Base-by-base conservation (phyloP, 495 filamentous ascomycete genomes). In the Trichoderma asperelloides region DNA sequence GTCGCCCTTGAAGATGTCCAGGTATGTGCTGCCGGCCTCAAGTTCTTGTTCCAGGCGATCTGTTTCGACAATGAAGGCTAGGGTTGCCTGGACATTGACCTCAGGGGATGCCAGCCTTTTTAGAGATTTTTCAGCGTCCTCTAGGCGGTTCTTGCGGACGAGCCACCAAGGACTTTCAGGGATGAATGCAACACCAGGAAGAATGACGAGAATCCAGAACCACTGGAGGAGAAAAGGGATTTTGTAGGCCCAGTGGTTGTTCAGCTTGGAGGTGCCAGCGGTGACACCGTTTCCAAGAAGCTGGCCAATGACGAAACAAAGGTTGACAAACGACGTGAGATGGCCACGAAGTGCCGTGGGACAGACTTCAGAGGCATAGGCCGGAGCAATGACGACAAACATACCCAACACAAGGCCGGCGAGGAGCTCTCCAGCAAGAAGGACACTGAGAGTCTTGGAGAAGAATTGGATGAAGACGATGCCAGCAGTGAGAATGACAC, bases 121-220 rank as follows among this genome's bases (percentile, higher is more conserved):
- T 18, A 91, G 75, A 9, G 85, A 75, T 8, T 76, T 74, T 68
- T 84, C 85, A 0, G 88, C 89, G 43, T 86, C 82, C 13, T 71
- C 74, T 23, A 75, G 75, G 21, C 79, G 78, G 21, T 81, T 84
- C 51, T 86, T 84, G 4, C 88, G 82, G 63, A 91, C 83, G 30
- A 89, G 76, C 88, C 88, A 91, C 88, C 88, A 91, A 0, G 89
- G 89, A 0, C 84, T 68, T 69, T 92, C 89, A 5, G 89, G 89
- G 0, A 87, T 87, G 33, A 89, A 81, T 57, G 79, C 70, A 18
- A 86, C 77, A 1, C 82, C 86, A 66, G 85, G 81, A 43, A 89
- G 78, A 25, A 92, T 79, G 0, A 88, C 88, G n/a, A 89, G 69
- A 1, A 88, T 87, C 87, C 88, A 92, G 73, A 92, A 84, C 89